Base-by-base conservation (phyloP, 2,329 filamentous ascomycete species). In the Bipolaris gigantea region DNA sequence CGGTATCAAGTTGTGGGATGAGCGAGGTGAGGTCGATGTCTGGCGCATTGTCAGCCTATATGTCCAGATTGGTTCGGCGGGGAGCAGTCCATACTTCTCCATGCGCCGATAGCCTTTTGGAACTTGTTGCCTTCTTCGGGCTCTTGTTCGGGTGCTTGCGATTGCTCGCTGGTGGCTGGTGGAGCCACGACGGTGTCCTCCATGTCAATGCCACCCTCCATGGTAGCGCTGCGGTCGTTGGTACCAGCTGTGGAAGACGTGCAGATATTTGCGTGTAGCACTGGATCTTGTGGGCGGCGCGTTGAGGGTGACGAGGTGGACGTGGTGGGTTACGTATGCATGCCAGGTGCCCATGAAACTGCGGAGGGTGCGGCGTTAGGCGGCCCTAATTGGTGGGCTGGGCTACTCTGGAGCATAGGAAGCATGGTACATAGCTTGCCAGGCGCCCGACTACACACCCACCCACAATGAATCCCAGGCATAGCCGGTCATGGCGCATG, bases 41-140 rank as follows among this genome's bases (percentile, higher is more conserved):
- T 96, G 67, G 42, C 46, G 57, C 50, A 16, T 41, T 16, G 64
- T 71, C 49, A 70, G 62, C 56, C 35, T 39, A 10, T 9, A 11
- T 40, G 4, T 21, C 10, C 3, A 11, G 3, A 2, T 9, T 25
- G 15, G n/a, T 9, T 16, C 9, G 11, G 18, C 23, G 23, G 25
- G 4, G 13, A 18, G 10, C 25, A 36, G 38, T 23, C 19, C 80
- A 55, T 84, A 96, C 92, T 92, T 80, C 94, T 87, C 94, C 94
- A 99, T 73, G 92, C 90, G 60, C 91, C 90, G 65, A 99, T 96
- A 52, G 94, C 94, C 72, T 88, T 89, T 75, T 99, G 94, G 74
- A 99, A 99, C 76, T 96, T 97, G 80, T 96, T 97, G 11, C 56
- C 63, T 65, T 88, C 86, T 33, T 83, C 84, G 44, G 55, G 54